A percentile compares a stretch with the other conserved stretches of the same genome.
These are phyloP conservation scores for Euphorbia schlechtendalii DNA, from an alignment of 441 rosid genomes.

Conservation along the genomic window DNA sequence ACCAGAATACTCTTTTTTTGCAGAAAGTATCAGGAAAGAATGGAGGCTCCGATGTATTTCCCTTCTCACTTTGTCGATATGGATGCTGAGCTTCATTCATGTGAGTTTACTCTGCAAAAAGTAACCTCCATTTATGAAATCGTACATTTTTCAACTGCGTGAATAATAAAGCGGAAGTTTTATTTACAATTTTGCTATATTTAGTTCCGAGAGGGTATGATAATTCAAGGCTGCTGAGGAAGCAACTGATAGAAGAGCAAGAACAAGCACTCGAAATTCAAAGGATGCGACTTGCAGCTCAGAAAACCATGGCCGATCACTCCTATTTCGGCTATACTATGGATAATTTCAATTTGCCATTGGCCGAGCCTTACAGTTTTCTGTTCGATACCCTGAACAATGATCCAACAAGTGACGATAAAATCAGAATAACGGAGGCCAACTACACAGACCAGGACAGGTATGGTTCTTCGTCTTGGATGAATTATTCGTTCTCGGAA, in stretches of 20 bases:
- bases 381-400: conserved; percentile 33
- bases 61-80: conserved; percentile 34
- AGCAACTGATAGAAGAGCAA: conserved; percentile 43
- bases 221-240: conserved; percentile 37
- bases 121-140: too few relatives aligned
- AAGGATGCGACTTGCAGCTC: conserved; percentile 33
- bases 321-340: conserved; percentile 26
- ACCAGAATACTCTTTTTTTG: background rate
- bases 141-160: background rate
- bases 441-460: conserved; percentile 37
- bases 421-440: conserved; percentile 23
- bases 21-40: conserved; percentile 53
- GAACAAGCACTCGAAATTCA: conserved; percentile 38
- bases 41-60: conserved; percentile 34
- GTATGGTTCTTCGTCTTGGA: conserved; percentile 14
- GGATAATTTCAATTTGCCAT: conserved; percentile 32
- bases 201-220: conserved; percentile 47
- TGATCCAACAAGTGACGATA: conserved; percentile 25
- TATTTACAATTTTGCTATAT: background rate
- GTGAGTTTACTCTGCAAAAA: too few relatives aligned
- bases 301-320: conserved; percentile 28
- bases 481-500: background rate
- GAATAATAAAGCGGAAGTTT: background rate
- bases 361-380: conserved; percentile 31
- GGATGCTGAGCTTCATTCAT: conserved; percentile 45